Evolutionary conservation across 2,329 filamentous ascomycete genomes (phyloP).

Genomic region (Immersiporthe knoxdaviesiana): DNA sequence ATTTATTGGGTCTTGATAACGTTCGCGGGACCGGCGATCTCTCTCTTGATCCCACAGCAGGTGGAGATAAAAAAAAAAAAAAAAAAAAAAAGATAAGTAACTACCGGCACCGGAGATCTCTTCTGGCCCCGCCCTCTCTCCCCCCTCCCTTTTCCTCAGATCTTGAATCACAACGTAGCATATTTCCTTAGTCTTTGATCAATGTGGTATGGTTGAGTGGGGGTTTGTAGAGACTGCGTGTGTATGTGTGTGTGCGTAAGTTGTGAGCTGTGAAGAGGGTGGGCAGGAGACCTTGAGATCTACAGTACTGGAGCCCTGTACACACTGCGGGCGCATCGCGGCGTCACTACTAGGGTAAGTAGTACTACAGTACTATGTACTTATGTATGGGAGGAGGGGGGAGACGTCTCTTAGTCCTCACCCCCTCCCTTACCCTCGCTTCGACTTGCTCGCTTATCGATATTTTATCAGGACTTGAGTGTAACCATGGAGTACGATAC

Average conservation of each 20-base stretch:
- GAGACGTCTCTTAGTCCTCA: neutral
- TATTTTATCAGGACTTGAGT: neutral
- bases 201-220: neutral
- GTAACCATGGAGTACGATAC: neutral
- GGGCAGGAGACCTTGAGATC: neutral
- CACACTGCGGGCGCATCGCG: neutral
- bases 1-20: constrained; percentile 1
- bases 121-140: no score
- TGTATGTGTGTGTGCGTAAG: neutral
- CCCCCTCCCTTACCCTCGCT: neutral
- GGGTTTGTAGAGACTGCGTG: no score
- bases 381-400: neutral
- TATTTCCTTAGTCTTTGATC: neutral
- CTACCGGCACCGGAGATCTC: neutral
- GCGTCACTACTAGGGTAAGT: no score
- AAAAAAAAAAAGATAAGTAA: neutral
- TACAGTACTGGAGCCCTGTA: no score
- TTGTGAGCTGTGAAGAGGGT: neutral
- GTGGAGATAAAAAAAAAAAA: neutral
- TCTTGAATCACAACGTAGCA: neutral
- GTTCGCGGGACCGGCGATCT: constrained; percentile 9
- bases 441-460: neutral
- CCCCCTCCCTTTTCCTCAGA: neutral
- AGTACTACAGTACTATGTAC: neutral
- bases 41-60: neutral